Conservation (phyloP, 1,284 basidiomycete genomes). For the Puccinia horiana region DNA sequence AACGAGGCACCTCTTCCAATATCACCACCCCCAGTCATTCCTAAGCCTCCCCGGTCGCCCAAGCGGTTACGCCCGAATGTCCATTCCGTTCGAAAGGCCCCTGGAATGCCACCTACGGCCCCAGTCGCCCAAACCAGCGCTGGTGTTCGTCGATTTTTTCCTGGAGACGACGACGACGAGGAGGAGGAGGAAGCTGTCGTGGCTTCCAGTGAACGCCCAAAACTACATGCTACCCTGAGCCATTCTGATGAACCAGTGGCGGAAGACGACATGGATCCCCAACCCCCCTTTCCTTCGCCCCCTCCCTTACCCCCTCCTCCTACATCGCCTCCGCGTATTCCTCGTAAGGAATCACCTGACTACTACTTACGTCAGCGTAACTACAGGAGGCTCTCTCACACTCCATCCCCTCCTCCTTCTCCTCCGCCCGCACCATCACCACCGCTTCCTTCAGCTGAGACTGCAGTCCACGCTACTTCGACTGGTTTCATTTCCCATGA, state of each 20-base stretch:
- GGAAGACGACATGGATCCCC: not conserved
- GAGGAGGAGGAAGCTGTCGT: not conserved
- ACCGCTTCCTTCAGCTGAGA: not conserved
- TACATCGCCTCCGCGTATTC: conserved; percentile 1
- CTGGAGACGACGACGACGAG: conserved; percentile 48
- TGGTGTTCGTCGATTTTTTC: conserved; percentile 48
- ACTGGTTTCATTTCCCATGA: not conserved
- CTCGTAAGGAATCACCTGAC: not conserved
- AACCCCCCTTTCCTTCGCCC: not conserved
- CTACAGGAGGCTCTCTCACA: not conserved
- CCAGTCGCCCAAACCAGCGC: conserved; percentile 49
- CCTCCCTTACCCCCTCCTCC: conserved; percentile 29
- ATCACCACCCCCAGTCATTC: conserved; percentile 22
- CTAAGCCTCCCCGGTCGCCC: conserved; percentile 19
- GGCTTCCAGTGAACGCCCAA: conserved; percentile 21
- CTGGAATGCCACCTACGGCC: conserved; percentile 45
- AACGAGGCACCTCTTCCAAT: conserved; percentile 16
- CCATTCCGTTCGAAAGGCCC: conserved; percentile 20
- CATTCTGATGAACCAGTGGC: conserved; percentile 14
- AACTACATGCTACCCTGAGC: not conserved
- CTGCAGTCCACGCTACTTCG: not conserved
- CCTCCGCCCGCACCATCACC: conserved; percentile 36
- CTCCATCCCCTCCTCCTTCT: conserved; percentile 22
- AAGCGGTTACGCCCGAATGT: conserved; percentile 24
- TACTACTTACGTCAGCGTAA: conserved; percentile 17